phyloP scores from a whole-genome alignment of 2,329 filamentous ascomycete genomes.

The Bipolaris bicolor region DNA sequence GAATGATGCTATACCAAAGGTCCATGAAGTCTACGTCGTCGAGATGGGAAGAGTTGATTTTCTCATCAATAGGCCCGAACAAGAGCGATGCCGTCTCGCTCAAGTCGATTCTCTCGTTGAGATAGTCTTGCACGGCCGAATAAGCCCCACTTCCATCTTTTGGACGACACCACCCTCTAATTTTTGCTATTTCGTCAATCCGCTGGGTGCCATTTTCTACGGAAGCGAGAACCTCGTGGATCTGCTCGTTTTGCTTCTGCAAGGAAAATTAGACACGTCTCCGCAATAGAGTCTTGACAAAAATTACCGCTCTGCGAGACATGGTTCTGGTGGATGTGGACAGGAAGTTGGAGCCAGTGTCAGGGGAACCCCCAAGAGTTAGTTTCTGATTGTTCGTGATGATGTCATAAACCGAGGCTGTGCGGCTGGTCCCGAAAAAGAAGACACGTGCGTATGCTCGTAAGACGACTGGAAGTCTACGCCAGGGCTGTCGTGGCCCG shows the following conservation, averaged over 20 bases:
- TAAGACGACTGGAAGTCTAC: slow-evolving; percentile 3
- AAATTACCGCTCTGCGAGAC: slow-evolving; percentile 16
- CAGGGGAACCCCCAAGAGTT: background rate
- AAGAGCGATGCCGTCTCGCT: slow-evolving; percentile 24
- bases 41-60: slow-evolving; percentile 23
- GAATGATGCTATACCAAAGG: slow-evolving; percentile 42
- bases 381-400: slow-evolving; percentile 3
- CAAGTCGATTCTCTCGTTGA: slow-evolving; percentile 24
- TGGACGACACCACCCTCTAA: slow-evolving; percentile 40
- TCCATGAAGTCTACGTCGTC: slow-evolving; percentile 32
- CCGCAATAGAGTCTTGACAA: background rate
- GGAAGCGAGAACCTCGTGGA: slow-evolving; percentile 26
- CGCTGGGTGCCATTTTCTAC: slow-evolving; percentile 20
- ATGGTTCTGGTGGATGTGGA: slow-evolving; percentile 8
- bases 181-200: slow-evolving; percentile 41
- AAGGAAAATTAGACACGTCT: slow-evolving; percentile 2
- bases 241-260: slow-evolving; percentile 28
- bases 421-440: background rate
- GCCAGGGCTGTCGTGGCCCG: background rate
- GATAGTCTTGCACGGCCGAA: slow-evolving; percentile 31
- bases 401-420: slow-evolving; percentile 12
- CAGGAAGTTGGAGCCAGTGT: background rate
- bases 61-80: slow-evolving; percentile 35
- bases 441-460: slow-evolving; percentile 10
- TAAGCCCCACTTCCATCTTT: slow-evolving; percentile 31